A percentile compares a stretch with the other conserved stretches of the same genome.
Evolutionary conservation across 2,329 filamentous ascomycete genomes (phyloP).

Genomic region (Claviceps sp.): DNA sequence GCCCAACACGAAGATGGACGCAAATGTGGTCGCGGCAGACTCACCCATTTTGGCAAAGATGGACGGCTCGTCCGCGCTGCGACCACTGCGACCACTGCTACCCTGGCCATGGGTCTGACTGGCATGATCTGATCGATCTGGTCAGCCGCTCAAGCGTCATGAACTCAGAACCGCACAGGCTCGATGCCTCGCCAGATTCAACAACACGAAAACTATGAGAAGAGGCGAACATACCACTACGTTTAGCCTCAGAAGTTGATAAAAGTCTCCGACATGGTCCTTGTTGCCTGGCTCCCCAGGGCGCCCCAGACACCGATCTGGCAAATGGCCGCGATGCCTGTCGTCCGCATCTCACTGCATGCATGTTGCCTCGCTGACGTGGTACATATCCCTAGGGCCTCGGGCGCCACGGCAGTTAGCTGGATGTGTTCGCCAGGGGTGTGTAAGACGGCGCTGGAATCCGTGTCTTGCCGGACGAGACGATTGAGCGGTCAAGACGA

Average conservation of each 20-base stretch:
- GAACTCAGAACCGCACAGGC: not conserved
- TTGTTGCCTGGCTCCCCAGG: not conserved
- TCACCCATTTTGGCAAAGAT: conserved; percentile 54
- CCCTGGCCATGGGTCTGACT: not conserved
- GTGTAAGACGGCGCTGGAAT: too few species aligned
- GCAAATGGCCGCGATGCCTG: conserved; percentile 2
- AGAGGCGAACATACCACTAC: not conserved
- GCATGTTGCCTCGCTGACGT: not conserved
- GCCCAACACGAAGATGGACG: conserved; percentile 60
- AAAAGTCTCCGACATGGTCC: not conserved
- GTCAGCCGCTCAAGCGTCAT: not conserved
- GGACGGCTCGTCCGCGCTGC: conserved; percentile 18
- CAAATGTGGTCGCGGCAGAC: conserved; percentile 60
- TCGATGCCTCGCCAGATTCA: not conserved
- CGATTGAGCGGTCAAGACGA: too few species aligned
- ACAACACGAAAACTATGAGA: not conserved
- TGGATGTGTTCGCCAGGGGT: too few species aligned
- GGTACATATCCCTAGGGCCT: too few species aligned
- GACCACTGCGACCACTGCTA: not conserved
- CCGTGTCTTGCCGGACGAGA: too few species aligned
- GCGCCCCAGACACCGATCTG: not conserved
- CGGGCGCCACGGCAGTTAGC: too few species aligned
- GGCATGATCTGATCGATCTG: not conserved
- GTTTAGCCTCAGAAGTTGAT: conserved; percentile 1
- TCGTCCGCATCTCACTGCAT: not conserved